Conservation (phyloP, 2,329 filamentous ascomycete genomes). For the Xylaria sp. region DNA sequence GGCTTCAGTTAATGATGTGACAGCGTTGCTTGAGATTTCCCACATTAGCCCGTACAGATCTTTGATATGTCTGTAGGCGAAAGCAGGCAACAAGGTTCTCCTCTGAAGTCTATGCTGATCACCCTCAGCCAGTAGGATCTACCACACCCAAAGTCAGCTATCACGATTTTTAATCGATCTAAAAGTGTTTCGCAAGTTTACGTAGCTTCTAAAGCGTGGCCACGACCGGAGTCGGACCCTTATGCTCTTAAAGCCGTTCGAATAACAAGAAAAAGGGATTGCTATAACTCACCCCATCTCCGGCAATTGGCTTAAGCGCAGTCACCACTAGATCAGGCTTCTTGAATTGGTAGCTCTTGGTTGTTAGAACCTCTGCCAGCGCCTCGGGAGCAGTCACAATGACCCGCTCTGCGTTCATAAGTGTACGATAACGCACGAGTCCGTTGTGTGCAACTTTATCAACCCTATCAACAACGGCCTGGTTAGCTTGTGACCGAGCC, state of each 20-base stretch:
- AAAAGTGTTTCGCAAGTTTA: not conserved
- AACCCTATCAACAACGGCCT: conserved; percentile 19
- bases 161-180: conserved; percentile 5
- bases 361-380: conserved; percentile 35
- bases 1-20: conserved; percentile 25
- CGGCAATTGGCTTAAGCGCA: conserved; percentile 30
- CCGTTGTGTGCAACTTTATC: conserved; percentile 26
- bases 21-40: conserved; percentile 34
- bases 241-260: not conserved
- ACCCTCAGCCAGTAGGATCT: conserved; percentile 33
- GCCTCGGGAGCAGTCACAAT: conserved; percentile 29
- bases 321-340: conserved; percentile 31
- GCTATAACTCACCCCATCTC: conserved; percentile 18
- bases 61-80: conserved; percentile 38
- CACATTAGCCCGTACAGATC: conserved; percentile 36
- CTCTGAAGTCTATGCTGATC: conserved; percentile 38
- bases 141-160: not conserved
- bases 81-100: conserved; percentile 35
- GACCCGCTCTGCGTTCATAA: conserved; percentile 30
- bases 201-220: too few relatives aligned
- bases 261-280: not conserved
- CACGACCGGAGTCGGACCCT: not conserved
- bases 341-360: conserved; percentile 35
- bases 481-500: conserved; percentile 12
- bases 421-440: conserved; percentile 31